These are phyloP conservation scores for Ammopiptanthus mongolicus DNA, from an alignment of 306 rosid species.

Conservation along the genomic window DNA sequence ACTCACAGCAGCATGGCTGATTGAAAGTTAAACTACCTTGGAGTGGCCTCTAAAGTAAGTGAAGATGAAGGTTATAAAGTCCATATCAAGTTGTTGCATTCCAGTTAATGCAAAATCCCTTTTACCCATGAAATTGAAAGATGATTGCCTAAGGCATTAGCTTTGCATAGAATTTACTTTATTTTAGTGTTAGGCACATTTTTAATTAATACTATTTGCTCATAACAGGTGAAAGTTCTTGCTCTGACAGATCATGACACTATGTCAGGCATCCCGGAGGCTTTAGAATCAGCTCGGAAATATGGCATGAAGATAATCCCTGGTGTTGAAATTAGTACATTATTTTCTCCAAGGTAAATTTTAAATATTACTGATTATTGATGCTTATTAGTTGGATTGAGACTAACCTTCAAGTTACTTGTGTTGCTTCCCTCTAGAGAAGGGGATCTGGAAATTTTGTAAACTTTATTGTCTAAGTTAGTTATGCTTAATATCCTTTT, in stretches of 20 bases:
- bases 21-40: neutral
- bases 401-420: neutral
- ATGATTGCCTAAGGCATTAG: neutral
- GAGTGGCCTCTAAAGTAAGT: neutral
- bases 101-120: neutral
- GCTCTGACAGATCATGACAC: conserved; percentile 99
- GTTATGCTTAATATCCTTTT: neutral
- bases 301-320: conserved; percentile 93
- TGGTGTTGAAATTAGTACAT: conserved; percentile 92
- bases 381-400: neutral
- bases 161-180: neutral
- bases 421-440: conserved; percentile 2
- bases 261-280: conserved; percentile 90
- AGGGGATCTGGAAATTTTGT: neutral
- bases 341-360: conserved; percentile 64
- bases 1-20: neutral
- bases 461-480: neutral
- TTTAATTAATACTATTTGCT: conserved; percentile 54
- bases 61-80: neutral
- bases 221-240: conserved; percentile 98
- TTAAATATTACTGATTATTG: neutral
- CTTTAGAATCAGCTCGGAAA: conserved; percentile 73
- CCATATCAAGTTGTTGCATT: conserved; percentile 5
- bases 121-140: neutral
- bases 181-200: conserved; percentile 1